Base-by-base conservation (phyloP, 129 eudicot species). In the Pittosporum tobira region DNA sequence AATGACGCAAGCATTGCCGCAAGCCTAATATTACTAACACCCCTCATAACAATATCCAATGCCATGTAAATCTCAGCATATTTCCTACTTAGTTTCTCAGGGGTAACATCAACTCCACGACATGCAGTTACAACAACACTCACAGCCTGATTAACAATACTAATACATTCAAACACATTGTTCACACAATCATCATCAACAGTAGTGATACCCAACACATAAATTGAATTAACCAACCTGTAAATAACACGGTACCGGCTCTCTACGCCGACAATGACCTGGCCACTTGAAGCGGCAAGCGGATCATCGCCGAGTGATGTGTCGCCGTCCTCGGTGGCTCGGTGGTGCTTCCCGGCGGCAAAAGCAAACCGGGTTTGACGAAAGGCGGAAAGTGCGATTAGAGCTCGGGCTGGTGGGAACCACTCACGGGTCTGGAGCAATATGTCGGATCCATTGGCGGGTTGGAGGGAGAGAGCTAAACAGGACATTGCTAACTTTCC, bases 381-480 rank as follows among this genome's bases (percentile, higher is more conserved):
- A 38, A 86, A 91, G 48, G 94, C 79, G 14, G 98, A 82, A 14
- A 91, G 87, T 10, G 98, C 98, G 19, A 84, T 80, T 14, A 91
- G 81, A 37, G 98, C 95, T 38, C 98, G 83, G 12, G 95, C 81
- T 2, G 98, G 98, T 1, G 98, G 95, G 62, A 91, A 86, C 98
- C 98, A 91, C 65, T 91, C 98, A 24, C 98, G 98, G 50, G 98
- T 86, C 60, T 91, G 98, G 64, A 91, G 94, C 24, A 91, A 68
- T 57, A 86, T 74, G 61, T 91, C 95, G 64, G 98, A 82, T 61
- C 98, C 98, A 31, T 79, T 85, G 0, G 94, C 55, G 21, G 98
- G 98, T 64, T 91, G 98, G 8, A 91, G 83, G 3, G 98, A 76
- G 14, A 91, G 71, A 24, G 98, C 98, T 69, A 91, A 68, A 62